These are phyloP conservation scores for Umbilicus rupestris DNA, from an alignment of 164 flowering plant species.

Conservation along the genomic window DNA sequence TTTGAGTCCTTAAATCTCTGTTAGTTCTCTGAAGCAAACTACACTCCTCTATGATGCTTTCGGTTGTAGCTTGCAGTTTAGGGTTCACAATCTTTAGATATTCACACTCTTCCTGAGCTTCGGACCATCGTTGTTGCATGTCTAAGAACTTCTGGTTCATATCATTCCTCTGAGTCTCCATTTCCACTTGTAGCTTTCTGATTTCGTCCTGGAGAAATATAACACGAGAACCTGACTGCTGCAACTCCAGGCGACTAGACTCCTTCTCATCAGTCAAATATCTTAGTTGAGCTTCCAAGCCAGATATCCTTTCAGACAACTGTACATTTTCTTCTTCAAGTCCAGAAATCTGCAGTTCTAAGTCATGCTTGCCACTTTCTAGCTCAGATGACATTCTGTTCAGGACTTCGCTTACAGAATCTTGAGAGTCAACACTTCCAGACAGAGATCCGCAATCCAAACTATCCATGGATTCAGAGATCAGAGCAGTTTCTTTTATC, in stretches of 20 bases:
- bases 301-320: slow-evolving; percentile 53
- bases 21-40: slow-evolving; percentile 42
- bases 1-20: slow-evolving; percentile 40
- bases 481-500: slow-evolving; percentile 22
- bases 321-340: slow-evolving; percentile 61
- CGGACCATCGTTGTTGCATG: slow-evolving; percentile 31
- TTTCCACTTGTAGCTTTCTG: slow-evolving; percentile 26
- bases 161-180: slow-evolving; percentile 32
- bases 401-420: slow-evolving; percentile 35
- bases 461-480: slow-evolving; percentile 34
- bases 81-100: slow-evolving; percentile 37
- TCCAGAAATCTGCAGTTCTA: slow-evolving; percentile 46
- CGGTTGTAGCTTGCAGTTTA: slow-evolving; percentile 42
- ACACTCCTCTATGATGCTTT: slow-evolving; percentile 42
- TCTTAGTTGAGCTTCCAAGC: slow-evolving; percentile 57
- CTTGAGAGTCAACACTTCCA: slow-evolving; percentile 25
- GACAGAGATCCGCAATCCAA: slow-evolving; percentile 8
- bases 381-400: slow-evolving; percentile 39
- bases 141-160: slow-evolving; percentile 39
- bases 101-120: slow-evolving; percentile 52
- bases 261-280: slow-evolving; percentile 52
- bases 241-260: slow-evolving; percentile 32
- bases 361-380: slow-evolving; percentile 31
- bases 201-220: slow-evolving; percentile 38
- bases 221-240: slow-evolving; percentile 30